Evolutionary conservation across 257 asterid species (phyloP), one percentile per base, ranked within the genome.

Genomic region (Gardenia jasminoides): DNA sequence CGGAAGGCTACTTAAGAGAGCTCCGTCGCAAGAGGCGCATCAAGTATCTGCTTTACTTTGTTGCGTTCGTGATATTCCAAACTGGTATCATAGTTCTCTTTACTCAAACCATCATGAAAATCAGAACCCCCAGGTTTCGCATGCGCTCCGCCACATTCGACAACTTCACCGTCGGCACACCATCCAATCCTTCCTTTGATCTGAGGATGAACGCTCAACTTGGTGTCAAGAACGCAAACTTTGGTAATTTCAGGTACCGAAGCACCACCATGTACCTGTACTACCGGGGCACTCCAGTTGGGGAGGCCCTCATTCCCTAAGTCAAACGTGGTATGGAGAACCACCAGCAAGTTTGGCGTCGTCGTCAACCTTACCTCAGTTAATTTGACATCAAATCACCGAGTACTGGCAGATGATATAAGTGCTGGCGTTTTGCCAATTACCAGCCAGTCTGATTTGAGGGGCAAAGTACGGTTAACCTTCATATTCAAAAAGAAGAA

Each of bases 401-500:
- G 65, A 36, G 41, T 36, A 65, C 70, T 82, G 4, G 71, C 26
- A 4, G 39, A 24, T 6, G 89, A 86, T 69, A 16, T 83, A 80
- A 74, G 47, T 24, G 48, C 46, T 12, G 89, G 89, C 61, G 30
- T 76, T 0, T 56, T 87, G 78, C 50, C 65, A 64, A 52, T 89
- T 31, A 80, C 62, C 19, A 61, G 87, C 70, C 67, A 68, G 69
- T 82, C 88, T 22, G 70, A 66, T 44, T 24, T 88, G 79, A 67
- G 47, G 70, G 92, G 92, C 31, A 87, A 74, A 66, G 89, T 85
- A 68, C 82, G 58, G 74, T 10, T 89, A 72, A 20, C 88, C 3
- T 68, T 69, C 12, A 75, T 89, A 31, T 67, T 87, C 72, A 89
- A 76, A 83, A 89, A 67, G 87, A 89, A 74, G 7, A 89, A 61